Base-by-base conservation (phyloP, 2,329 filamentous ascomycete species). In the Claviceps lovelessii region DNA sequence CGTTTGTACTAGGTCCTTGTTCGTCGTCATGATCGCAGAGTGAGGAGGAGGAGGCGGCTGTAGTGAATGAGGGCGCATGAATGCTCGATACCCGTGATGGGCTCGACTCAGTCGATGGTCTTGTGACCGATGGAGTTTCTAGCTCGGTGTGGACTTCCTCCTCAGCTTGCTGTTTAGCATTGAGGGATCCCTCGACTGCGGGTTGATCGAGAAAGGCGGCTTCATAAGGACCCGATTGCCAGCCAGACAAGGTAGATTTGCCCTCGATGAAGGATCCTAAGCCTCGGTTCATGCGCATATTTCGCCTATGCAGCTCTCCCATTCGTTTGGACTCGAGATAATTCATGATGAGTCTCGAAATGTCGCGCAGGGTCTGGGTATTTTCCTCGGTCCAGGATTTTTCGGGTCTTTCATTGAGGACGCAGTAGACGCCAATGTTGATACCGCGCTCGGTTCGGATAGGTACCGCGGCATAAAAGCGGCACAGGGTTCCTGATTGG, bases 381-480 rank as follows among this genome's bases (percentile, higher is more conserved):
- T 64, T 58, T 1, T 56, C 44, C 3, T 65, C 61, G 5, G 61
- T 62, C 59, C 70, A 67, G 1, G 11, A 29, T 31, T 51, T 17
- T 5, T 28, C 51, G 48, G 45, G 52, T 1, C 17, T 57, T 49
- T 49, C 58, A 11, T 42, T 47, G 46, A 59, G 55, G 3, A 73
- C 64, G 49, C 67, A 71, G 17, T 67, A 68, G 0, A 69, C 67
- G 4, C 72, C 72, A 5, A 74, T 74, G 53, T 73, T 71, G 55
- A 73, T 68, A 15, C 71, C 72, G 4, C 64, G 59, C 0, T 60
- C 63, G 0, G 69, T 70, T 0, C 69, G 66, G 13, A 74, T 72
- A 2, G 72, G 72, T 0, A 72, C 68, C 0, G 65, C 72, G 0
- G 70, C 71, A 45, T 73, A 74, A 54, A 74, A 74, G 1, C 64